Evolutionary conservation across 495 filamentous ascomycete species (phyloP), one percentile per base, ranked within the genome.

Genomic region (Podospora pseudopauciseta): DNA sequence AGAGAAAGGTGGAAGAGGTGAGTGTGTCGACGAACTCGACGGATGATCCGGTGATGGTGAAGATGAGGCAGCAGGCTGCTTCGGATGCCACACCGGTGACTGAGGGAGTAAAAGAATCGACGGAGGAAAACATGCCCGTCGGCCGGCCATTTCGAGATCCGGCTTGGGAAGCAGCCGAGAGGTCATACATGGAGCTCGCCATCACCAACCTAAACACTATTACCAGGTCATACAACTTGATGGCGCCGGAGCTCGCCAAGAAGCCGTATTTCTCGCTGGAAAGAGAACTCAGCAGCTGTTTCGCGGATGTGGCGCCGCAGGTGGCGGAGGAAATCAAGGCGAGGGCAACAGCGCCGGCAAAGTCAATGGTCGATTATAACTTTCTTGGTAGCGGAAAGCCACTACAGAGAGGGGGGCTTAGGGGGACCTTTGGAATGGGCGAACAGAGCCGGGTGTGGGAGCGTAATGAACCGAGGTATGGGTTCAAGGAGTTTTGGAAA

Each of bases 231-330:
- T 99, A 99, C 81, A 99, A 99, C 69, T 87, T 99, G 0, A 92
- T 95, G 86, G 95, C 95, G 0, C 95, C 95, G 0, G 88, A 91
- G 34, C 85, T 96, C 0, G 94, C 94, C 15, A 95, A 94, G 76
- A 98, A 98, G 79, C 92, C 95, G 1, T 98, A 98, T 72, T 91
- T 92, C 75, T 88, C 83, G 27, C 86, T 98, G 2, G 88, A 92
- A 30, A 89, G 95, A 49, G 95, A 99, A 75, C 81, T 99, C 13
- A 84, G 82, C 26, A 82, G 84, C 9, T 96, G 92, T 73, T 99
- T 88, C 75, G 90, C 91, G 0, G 93, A 97, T 65, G 87, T 96
- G 3, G 95, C 95, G 1, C 92, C 93, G 0, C 77, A 80, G 63
- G 76, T 99, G 0, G 85, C 92, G 0, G 81, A 84, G 9, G 87